These are phyloP conservation scores for Arabidopsis suecica DNA, from an alignment of 345 rosid genomes.

Conservation along the genomic window DNA sequence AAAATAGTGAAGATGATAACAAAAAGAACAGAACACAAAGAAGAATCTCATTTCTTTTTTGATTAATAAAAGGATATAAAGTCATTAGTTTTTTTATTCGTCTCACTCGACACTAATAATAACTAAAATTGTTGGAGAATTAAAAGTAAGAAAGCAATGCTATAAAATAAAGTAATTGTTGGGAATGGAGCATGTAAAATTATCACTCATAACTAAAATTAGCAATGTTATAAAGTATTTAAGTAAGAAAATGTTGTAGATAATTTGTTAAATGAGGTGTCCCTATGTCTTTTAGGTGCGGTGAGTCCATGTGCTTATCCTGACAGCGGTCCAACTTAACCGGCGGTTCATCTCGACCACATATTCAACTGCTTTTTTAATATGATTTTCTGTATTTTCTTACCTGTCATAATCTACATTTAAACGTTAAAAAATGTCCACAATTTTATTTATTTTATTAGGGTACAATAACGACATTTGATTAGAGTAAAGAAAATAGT, in stretches of 20 bases:
- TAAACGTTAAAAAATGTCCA: neutral
- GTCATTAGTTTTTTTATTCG: neutral
- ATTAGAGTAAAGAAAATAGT: constrained; percentile 6
- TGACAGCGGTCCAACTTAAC: constrained; percentile 43
- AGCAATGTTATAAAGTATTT: neutral
- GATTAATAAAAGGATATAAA: neutral
- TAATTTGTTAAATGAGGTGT: constrained; percentile 20
- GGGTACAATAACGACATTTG: neutral
- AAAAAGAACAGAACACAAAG: neutral
- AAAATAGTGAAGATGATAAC: neutral
- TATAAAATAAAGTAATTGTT: neutral
- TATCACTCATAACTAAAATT: neutral
- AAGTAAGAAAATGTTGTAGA: neutral
- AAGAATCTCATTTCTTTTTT: neutral
- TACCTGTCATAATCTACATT: neutral
- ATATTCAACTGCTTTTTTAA: constrained; percentile 20
- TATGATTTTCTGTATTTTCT: neutral
- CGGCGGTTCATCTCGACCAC: constrained; percentile 44
- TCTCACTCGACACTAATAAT: neutral
- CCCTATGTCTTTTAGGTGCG: constrained; percentile 21
- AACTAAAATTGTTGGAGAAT: neutral
- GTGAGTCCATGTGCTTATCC: constrained; percentile 45
- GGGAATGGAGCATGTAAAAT: neutral
- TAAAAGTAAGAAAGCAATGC: neutral
- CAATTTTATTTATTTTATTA: neutral